Evolutionary conservation across 106 monocot genomes (phyloP), one percentile per base, ranked within the genome.

Genomic region (Platanthera guangdongensis): DNA sequence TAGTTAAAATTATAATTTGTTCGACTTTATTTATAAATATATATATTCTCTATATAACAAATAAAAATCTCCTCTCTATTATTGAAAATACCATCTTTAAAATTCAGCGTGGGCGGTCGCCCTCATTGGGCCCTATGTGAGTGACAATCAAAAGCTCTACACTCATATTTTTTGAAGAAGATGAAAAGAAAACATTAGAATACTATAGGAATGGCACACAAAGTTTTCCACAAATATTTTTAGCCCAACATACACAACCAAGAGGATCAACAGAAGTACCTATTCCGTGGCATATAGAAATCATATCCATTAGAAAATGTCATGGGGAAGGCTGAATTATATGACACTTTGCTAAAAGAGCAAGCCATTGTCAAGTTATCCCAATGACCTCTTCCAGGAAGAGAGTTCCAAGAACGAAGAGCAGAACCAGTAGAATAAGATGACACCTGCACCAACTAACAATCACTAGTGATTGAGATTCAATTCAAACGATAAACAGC

Each of bases 261-360:
- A 51, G 7, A 19, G 51, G 18, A 30, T 68, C 19, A 50, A 51
- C 72, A 51, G 14, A 50, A 3, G 15, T 51, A 72, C 72, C 51
- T 51, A 72, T 72, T 72, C 51, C 9, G 49, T 72, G 51, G 51
- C 51, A 72, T 10, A 51, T 72, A 72, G 72, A 72, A 72, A 21
- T 51, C 72, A 19, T 11, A 51, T 8, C 72, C 72, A 72, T 72
- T 72, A 51, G 72, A 25, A 51, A 72, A 18, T n/a, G 50, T 22
- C 22, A 25, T 3, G 9, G 18, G 72, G 46, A 72, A 72, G 50
- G 8, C 21, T 51, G 9, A 51, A 72, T 22, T 10, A 22, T 10
- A 15, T 8, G 21, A 51, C 2, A 15, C 4, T 6, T 72, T 72
- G 7, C 51, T 19, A n/a, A 51, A 72, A 19, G 9, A 50, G 21